A percentile compares a stretch with the other conserved stretches of the same genome.
These are phyloP conservation scores for Letharia lupina DNA, from an alignment of 495 filamentous ascomycete genomes.

Conservation along the genomic window DNA sequence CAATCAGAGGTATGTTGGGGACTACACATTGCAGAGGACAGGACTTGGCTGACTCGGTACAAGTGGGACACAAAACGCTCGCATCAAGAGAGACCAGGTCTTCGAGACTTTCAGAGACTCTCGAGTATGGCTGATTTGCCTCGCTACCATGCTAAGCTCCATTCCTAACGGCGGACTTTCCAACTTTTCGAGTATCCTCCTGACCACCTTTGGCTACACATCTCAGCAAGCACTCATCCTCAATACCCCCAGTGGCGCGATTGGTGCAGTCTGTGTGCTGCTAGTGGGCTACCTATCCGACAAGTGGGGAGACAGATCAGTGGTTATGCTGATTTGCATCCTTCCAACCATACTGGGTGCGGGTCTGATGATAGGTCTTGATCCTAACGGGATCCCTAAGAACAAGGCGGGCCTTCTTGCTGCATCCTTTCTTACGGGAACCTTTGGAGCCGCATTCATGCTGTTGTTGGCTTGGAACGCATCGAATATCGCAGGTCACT, in stretches of 20 bases:
- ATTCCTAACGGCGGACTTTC: constrained; percentile 46
- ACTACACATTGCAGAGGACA: not conserved
- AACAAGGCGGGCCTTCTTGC: constrained; percentile 33
- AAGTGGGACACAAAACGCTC: constrained; percentile 30
- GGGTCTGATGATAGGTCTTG: constrained; percentile 33
- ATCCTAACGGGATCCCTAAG: constrained; percentile 28
- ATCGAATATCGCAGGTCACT: constrained; percentile 29
- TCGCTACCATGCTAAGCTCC: constrained; percentile 40
- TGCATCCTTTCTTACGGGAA: constrained; percentile 29
- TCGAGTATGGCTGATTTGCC: constrained; percentile 35
- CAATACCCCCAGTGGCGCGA: constrained; percentile 27
- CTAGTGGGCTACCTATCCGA: constrained; percentile 29
- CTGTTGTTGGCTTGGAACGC: constrained; percentile 30
- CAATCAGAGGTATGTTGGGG: constrained; percentile 33
- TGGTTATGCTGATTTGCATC: constrained; percentile 30
- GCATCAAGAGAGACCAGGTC: constrained; percentile 31
- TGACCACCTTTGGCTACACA: constrained; percentile 37
- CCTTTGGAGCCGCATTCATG: constrained; percentile 30
- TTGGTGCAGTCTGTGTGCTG: constrained; percentile 28
- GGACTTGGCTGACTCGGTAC: not conserved
- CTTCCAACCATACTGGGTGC: constrained; percentile 31
- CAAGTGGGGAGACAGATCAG: constrained; percentile 27
- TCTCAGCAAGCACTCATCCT: constrained; percentile 29
- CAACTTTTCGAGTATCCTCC: constrained; percentile 42
- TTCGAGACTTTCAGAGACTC: constrained; percentile 36